Evolutionary conservation across 1,139 yeast genomes (phyloP), one percentile per base, ranked within the genome.

Genomic region (Eremothecium gossypii): DNA sequence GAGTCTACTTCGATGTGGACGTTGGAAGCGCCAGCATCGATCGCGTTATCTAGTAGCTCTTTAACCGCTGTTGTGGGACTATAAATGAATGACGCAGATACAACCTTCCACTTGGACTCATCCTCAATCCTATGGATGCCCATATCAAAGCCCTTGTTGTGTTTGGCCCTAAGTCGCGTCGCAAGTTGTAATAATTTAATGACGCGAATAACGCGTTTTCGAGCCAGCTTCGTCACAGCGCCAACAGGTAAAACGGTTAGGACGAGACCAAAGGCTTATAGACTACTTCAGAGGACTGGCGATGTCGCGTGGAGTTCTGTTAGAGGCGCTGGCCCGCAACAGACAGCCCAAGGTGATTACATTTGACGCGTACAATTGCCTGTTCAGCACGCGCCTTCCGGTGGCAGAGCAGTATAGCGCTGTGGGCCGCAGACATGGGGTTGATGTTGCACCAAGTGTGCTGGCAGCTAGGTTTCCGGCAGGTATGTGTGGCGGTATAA

Each of bases 11-110:
- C 68, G 9, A 85, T 66, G 10, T 63, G 68, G 4, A 86, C 69
- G 7, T 63, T 57, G 1, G 69, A 57, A 9, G 86, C 73, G 0
- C 69, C 66, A 0, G 93, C 78, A 54, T 84, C 94, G 0, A 83
- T 59, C 27, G 84, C 67, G 61, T 84, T 84, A 49, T 81, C 86
- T 3, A 85, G 55, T 44, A 86, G 62, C 54, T 82, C 91, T 49
- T 74, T 72, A 27, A 82, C 63, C 1, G 78, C 87, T 35, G 68
- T 55, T 1, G 46, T 47, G 1, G 72, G 69, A 0, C 68, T 54
- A 27, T 47, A 45, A 7, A 61, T 46, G 7, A 54, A 47, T 1
- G 61, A 53, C 13, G 51, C 47, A 1, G 63, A 52, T 1, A 49
- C 47, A 7, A 53, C 30, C 29, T 44, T 36, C 49, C 49, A 43